Evolutionary conservation across 768 basidiomycete genomes (phyloP).

Genomic region (Cantharellus cinnabarinus): DNA sequence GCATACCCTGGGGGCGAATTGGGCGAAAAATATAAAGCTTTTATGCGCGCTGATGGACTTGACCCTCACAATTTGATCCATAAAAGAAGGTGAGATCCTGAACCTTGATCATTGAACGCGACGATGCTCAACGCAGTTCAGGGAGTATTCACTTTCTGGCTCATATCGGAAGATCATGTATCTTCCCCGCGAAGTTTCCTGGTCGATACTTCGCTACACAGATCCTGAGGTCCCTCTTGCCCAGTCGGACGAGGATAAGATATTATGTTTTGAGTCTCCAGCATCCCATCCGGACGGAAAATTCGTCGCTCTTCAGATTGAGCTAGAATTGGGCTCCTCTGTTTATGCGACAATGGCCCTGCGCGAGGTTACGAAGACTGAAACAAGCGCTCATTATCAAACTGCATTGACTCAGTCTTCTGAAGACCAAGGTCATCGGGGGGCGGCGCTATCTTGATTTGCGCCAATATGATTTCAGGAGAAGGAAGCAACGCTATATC

Average conservation of each 20-base stretch:
- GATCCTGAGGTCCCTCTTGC: constrained; percentile 83
- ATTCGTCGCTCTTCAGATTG: constrained; percentile 74
- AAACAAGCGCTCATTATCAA: constrained; percentile 85
- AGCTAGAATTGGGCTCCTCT: constrained; percentile 69
- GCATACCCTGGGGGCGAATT: constrained; percentile 75
- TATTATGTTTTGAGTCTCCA: constrained; percentile 65
- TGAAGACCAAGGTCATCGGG: constrained; percentile 66
- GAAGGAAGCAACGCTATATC: too few species aligned
- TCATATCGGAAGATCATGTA: constrained; percentile 88
- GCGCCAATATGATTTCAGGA: too few species aligned
- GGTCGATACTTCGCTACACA: constrained; percentile 72
- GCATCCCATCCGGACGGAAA: constrained; percentile 46
- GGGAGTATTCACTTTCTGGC: constrained; percentile 81
- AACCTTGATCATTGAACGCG: neutral
- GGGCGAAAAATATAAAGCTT: constrained; percentile 71
- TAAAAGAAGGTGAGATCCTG: constrained; percentile 54
- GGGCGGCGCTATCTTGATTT: constrained; percentile 13
- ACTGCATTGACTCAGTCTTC: constrained; percentile 53
- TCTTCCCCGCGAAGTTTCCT: constrained; percentile 59
- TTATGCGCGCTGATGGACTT: constrained; percentile 66
- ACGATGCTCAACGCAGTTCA: constrained; percentile 16
- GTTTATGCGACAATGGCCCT: constrained; percentile 98
- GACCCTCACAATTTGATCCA: constrained; percentile 78
- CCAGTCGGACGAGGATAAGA: constrained; percentile 85
- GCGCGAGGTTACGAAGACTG: constrained; percentile 84